Base-by-base conservation (phyloP, 2,329 filamentous ascomycete species). In the Epicoccum sorghinum region DNA sequence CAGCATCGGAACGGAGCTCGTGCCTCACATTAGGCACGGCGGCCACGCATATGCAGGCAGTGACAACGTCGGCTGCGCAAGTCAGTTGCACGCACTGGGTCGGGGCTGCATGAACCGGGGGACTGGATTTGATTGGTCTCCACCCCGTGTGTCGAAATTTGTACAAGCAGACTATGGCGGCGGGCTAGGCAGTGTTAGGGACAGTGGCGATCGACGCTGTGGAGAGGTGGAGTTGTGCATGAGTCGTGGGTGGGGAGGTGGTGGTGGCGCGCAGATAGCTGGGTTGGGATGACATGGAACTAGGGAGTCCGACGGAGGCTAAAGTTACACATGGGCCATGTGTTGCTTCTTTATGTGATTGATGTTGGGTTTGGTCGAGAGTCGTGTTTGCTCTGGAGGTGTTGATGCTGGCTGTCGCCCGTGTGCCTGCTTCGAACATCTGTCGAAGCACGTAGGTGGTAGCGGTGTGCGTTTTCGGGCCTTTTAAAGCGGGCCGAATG, bases 401-500 rank as follows among this genome's bases (percentile, higher is more conserved):
- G 18, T 18, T 18, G 18, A 18, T 3, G 18, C 18, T 18, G 18
- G 18, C 18, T 1, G 18, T 18, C 3, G 18, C 18, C 18, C 18
- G 18, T 18, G 18, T 18, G 18, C 18, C 18, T 18, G n/a, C 24
- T n/a, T 14, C 9, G 6, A 6, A 29, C 27, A 29, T 9, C 27
- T 41, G 8, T 41, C 25, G 3, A 8, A 22, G 36, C 36, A 7
- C 36, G 13, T 9, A 22, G 36, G 9, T 42, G 36, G 41, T 50
- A 47, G 52, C 52, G 52, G 52, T 50, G 46, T 55, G 27, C 22
- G 24, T 4, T 29, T 50, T 55, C 52, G 52, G 52, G 36, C 52
- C 52, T 40, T 50, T 14, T 55, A 47, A 46, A 55, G 52, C 52
- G 52, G 52, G 46, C 52, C 52, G 46, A 55, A 22, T 55, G 24